Evolutionary conservation across 139 green algal genomes (phyloP), one percentile per base, ranked within the genome.

Genomic region (Zygnema cylindricum): DNA sequence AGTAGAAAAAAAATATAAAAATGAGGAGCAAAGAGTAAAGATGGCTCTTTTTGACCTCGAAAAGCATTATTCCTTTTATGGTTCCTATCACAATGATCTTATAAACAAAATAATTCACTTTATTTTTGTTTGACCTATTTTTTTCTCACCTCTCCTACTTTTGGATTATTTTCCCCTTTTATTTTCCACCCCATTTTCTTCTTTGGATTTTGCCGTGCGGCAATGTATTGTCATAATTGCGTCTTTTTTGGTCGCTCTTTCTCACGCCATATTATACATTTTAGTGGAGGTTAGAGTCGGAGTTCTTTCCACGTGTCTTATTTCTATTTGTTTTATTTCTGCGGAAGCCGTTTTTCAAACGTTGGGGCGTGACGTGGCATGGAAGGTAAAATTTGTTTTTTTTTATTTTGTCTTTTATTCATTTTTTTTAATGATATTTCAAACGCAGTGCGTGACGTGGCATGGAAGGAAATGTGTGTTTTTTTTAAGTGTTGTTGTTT

Each of bases 41-140:
- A 63, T 63, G 71, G 71, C 71, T 79, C 11, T 79, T 43, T 16
- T 85, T 7, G 77, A 91, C n/a, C 55, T 91, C 0, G 87, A 91
- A 55, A 49, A 85, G 55, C 55, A 91, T 23, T 91, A 90, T 84
- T 49, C 39, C 11, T 91, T 91, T 33, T 91, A 91, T 55, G 87
- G 82, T 0, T 55, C 83, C 23, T 91, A 91, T 76, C 87, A 91
- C 69, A 35, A 40, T 33, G 36, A 91, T 43, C 30, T 23, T 16
- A n/a, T 54, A 0, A 91, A 91, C 55, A 89, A 90, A 69, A 63
- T 76, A 25, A 91, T 91, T 55, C 87, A 91, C 69, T 32, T 91
- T 38, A 30, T 91, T 2, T 91, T 90, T 42, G 87, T 91, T 54
- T 91, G 87, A 82, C 87, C 87, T 54, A 89, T 91, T 57, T 82